Percentiles rank a stretch among this genome's conserved stretches.
Evolutionary conservation across 176 grass and related monocot genomes (phyloP).

Genomic region (Pharus latifolius): DNA sequence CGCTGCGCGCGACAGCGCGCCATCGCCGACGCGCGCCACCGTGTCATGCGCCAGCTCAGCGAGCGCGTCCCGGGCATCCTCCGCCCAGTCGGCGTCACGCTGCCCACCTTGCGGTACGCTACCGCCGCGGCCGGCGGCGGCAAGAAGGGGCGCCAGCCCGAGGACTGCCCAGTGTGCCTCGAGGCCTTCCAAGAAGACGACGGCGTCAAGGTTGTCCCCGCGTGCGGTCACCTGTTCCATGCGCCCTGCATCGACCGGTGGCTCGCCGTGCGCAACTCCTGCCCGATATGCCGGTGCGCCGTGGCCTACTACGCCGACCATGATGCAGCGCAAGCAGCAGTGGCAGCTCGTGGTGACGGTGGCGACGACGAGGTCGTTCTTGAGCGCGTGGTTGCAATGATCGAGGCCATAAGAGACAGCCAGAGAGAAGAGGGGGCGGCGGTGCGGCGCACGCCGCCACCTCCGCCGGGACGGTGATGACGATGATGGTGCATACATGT

Average conservation of each 20-base stretch:
- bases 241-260: conserved; percentile 60
- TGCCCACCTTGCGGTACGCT: conserved; percentile 25
- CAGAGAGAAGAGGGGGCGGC: conserved; percentile 6
- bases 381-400: conserved; percentile 40
- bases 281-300: conserved; percentile 52
- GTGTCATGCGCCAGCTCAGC: conserved; percentile 18
- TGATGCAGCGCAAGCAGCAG: neutral
- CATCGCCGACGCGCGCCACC: conserved; percentile 17
- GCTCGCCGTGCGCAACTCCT: conserved; percentile 49
- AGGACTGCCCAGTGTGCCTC: conserved; percentile 60
- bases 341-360: neutral
- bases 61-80: conserved; percentile 12
- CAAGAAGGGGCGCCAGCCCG: conserved; percentile 12
- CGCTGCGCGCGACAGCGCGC: conserved; percentile 39
- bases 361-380: conserved; percentile 39
- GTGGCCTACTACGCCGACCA: conserved; percentile 15
- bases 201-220: conserved; percentile 55
- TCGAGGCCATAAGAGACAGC: conserved; percentile 32
- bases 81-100: neutral
- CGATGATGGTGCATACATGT: neutral
- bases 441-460: neutral
- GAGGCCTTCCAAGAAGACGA: conserved; percentile 38
- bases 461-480: neutral
- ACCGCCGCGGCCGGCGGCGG: neutral
- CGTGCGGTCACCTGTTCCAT: conserved; percentile 61